phyloP scores from a whole-genome alignment of 73 alveolate species.

The Halteria grandinella region DNA sequence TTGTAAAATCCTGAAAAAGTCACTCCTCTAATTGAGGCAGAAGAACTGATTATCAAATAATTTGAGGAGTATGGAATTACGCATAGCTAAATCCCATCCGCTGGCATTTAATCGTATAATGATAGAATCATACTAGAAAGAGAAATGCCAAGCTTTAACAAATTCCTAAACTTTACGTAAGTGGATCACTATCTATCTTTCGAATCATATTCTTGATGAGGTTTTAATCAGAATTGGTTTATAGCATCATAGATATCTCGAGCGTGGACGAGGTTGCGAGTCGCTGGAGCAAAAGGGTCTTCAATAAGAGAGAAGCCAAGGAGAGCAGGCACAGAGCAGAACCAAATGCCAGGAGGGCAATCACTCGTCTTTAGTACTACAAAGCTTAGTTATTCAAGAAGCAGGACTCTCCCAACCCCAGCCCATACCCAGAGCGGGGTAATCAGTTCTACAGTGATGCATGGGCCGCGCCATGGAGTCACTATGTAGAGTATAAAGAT shows the following conservation, averaged over 20 bases:
- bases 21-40: not conserved
- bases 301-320: not conserved
- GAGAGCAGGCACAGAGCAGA: not conserved
- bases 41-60: not conserved
- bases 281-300: not conserved
- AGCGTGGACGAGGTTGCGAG: conserved; percentile 1
- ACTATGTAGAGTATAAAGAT: too few species aligned
- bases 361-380: not conserved
- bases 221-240: not conserved
- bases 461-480: too few species aligned
- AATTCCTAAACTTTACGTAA: conserved; percentile 7
- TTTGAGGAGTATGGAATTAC: not conserved
- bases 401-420: not conserved
- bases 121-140: conserved; percentile 19
- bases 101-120: conserved; percentile 6
- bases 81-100: not conserved
- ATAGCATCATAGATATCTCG: conserved; percentile 21
- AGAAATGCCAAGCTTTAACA: conserved; percentile 1
- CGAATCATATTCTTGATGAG: too few species aligned
- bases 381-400: not conserved
- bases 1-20: not conserved
- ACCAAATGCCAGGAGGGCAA: not conserved
- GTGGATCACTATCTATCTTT: not conserved
- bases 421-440: too few species aligned
- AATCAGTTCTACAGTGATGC: too few species aligned